Percentiles rank a stretch among this genome's conserved stretches.
Evolutionary conservation across 495 filamentous ascomycete genomes (phyloP).

Genomic region (Neurospora tetrasperma): DNA sequence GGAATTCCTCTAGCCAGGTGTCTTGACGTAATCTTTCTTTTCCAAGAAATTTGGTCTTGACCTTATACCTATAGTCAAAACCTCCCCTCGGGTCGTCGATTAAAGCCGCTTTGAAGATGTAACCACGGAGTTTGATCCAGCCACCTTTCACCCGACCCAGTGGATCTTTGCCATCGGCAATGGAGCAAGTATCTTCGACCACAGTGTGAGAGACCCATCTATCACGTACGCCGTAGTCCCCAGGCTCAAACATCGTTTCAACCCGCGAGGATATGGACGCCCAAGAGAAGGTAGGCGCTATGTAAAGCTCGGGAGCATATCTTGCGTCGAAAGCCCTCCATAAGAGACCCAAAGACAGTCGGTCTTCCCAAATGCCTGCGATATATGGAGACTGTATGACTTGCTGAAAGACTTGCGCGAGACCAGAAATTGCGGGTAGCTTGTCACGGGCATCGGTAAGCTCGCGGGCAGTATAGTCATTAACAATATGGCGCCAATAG

Average conservation of each 20-base stretch:
- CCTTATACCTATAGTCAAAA: no score
- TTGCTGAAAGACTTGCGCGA: constrained; percentile 14
- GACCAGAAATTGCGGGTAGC: constrained; percentile 22
- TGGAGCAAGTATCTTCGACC: neutral
- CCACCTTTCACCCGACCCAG: neutral
- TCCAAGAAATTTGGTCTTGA: neutral
- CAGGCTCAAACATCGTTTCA: no score
- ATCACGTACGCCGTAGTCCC: neutral
- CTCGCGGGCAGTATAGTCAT: constrained; percentile 6
- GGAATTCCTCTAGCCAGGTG: neutral
- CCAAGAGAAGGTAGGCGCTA: neutral
- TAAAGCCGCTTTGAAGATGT: neutral
- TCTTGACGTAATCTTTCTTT: rapidly evolving
- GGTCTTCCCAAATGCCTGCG: constrained; percentile 21
- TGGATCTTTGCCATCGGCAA: neutral
- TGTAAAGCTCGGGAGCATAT: neutral
- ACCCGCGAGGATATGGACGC: neutral
- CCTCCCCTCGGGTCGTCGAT: neutral
- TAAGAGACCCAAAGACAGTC: neutral
- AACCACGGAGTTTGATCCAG: neutral
- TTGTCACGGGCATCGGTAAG: constrained; percentile 21
- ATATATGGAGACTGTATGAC: constrained; percentile 18
- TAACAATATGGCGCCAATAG: neutral
- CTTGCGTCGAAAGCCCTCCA: neutral
- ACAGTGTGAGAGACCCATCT: neutral